A percentile compares a stretch with the other conserved stretches of the same genome.
These are phyloP conservation scores for Claviceps citrina DNA, from an alignment of 2,329 filamentous ascomycete genomes.

Conservation along the genomic window DNA sequence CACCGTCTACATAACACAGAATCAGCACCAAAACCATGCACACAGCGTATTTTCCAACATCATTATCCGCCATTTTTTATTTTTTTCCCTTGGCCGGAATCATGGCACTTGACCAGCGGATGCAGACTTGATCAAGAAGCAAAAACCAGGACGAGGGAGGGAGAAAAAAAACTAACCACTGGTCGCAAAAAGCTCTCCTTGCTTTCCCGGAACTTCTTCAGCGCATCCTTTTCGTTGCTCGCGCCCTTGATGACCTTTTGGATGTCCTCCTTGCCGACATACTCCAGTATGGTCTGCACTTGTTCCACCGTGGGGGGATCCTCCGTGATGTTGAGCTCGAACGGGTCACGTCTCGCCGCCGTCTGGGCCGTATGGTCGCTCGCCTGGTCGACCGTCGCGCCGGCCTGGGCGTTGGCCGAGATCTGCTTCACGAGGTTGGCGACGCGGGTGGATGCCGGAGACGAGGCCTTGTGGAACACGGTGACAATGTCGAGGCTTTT, in stretches of 20 bases:
- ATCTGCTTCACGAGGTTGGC: constrained; percentile 67
- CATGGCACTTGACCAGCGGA: not conserved
- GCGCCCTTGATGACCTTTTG: constrained; percentile 56
- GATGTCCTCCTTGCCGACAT: constrained; percentile 51
- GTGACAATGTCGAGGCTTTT: constrained; percentile 84
- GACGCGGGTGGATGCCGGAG: constrained; percentile 56
- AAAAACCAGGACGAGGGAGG: not conserved
- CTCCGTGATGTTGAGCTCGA: constrained; percentile 77
- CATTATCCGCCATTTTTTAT: too few relatives aligned
- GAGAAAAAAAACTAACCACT: constrained; percentile 41
- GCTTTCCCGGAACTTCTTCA: constrained; percentile 62
- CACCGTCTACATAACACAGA: constrained; percentile 36
- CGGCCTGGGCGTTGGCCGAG: constrained; percentile 50
- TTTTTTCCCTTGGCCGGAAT: not conserved
- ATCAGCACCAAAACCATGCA: not conserved
- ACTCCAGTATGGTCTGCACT: constrained; percentile 69
- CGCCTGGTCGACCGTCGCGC: constrained; percentile 60
- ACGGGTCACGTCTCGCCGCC: constrained; percentile 43
- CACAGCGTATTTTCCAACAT: too few relatives aligned
- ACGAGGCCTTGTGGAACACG: constrained; percentile 78
- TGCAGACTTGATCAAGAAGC: not conserved
- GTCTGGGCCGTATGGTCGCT: constrained; percentile 48
- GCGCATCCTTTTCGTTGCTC: constrained; percentile 55
- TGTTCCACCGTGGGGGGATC: constrained; percentile 67
- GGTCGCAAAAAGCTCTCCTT: constrained; percentile 56